phyloP scores from a whole-genome alignment of 345 rosid species.

The Arabidopsis arenosa region DNA sequence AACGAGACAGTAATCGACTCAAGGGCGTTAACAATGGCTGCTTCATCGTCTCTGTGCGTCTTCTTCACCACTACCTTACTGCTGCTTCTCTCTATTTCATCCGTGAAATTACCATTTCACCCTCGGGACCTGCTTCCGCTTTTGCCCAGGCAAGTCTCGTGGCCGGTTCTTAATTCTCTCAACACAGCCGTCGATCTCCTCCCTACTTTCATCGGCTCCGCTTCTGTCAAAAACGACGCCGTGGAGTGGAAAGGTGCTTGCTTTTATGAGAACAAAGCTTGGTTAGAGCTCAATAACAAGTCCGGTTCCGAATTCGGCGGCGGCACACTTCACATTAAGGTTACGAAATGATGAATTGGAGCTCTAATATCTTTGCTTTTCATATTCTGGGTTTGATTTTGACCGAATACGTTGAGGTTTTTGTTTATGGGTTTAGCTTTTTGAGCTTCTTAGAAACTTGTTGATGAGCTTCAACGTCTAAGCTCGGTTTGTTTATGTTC shows the following conservation, averaged over 20 bases:
- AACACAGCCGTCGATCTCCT: slow-evolving; percentile 69
- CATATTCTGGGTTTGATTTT: no score
- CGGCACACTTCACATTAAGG: slow-evolving; percentile 91
- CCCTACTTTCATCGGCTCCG: slow-evolving; percentile 86
- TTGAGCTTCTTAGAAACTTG: no score
- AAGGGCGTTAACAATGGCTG: slow-evolving; percentile 19
- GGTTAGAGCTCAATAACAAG: slow-evolving; percentile 93
- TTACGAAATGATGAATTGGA: slow-evolving; percentile 22
- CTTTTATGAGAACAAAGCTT: slow-evolving; percentile 71
- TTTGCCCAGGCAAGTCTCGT: slow-evolving; percentile 71
- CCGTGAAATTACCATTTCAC: slow-evolving; percentile 62
- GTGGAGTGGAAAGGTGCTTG: slow-evolving; percentile 93
- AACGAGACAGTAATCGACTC: neutral
- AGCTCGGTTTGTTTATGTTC: no score
- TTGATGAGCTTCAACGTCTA: no score
- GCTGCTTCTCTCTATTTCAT: slow-evolving; percentile 17
- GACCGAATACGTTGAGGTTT: no score
- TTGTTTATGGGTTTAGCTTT: no score
- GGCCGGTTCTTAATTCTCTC: slow-evolving; percentile 80
- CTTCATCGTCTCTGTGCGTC: slow-evolving; percentile 27
- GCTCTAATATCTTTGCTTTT: neutral
- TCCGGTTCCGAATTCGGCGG: slow-evolving; percentile 83
- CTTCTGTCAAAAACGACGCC: slow-evolving; percentile 53
- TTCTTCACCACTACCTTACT: slow-evolving; percentile 8
- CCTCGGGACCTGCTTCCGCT: slow-evolving; percentile 75